phyloP scores from a whole-genome alignment of 495 filamentous ascomycete genomes.

The Podospora conica region DNA sequence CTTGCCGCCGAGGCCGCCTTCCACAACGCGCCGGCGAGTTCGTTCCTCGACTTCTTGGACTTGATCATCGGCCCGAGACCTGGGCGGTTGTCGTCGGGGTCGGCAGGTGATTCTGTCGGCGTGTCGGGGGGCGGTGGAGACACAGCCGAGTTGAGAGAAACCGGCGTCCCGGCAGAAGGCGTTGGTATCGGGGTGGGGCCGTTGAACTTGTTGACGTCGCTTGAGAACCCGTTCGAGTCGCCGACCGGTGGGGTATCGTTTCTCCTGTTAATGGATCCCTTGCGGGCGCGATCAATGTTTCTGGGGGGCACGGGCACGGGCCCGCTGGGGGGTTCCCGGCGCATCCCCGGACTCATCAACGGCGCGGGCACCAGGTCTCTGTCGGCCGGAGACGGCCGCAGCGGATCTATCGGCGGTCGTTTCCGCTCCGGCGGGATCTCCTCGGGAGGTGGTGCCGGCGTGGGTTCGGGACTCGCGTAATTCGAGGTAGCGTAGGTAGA shows the following conservation, averaged over 20 bases:
- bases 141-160: constrained; percentile 15
- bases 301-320: constrained; percentile 31
- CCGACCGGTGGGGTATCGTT: constrained; percentile 15
- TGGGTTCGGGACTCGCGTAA: constrained; percentile 30
- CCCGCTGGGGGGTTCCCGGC: constrained; percentile 33
- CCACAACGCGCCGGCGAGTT: constrained; percentile 71
- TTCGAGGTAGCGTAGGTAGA: constrained; percentile 35
- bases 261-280: constrained; percentile 28
- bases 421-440: constrained; percentile 45
- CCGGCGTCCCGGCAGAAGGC: constrained; percentile 20
- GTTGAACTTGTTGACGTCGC: constrained; percentile 17
- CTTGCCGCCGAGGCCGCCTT: constrained; percentile 75
- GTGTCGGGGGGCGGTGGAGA: constrained; percentile 22
- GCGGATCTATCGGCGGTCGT: constrained; percentile 48
- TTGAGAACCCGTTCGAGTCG: constrained; percentile 14
- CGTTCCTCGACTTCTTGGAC: constrained; percentile 56
- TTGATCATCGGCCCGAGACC: constrained; percentile 91
- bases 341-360: constrained; percentile 44
- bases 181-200: constrained; percentile 11
- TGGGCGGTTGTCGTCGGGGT: constrained; percentile 55
- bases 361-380: constrained; percentile 47
- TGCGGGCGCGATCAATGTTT: constrained; percentile 40
- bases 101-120: constrained; percentile 26
- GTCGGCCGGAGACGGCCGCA: constrained; percentile 36
- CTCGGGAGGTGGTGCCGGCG: constrained; percentile 22